These are phyloP conservation scores for Solanum hybrid DNA, from an alignment of 305 asterid species.

Conservation along the genomic window DNA sequence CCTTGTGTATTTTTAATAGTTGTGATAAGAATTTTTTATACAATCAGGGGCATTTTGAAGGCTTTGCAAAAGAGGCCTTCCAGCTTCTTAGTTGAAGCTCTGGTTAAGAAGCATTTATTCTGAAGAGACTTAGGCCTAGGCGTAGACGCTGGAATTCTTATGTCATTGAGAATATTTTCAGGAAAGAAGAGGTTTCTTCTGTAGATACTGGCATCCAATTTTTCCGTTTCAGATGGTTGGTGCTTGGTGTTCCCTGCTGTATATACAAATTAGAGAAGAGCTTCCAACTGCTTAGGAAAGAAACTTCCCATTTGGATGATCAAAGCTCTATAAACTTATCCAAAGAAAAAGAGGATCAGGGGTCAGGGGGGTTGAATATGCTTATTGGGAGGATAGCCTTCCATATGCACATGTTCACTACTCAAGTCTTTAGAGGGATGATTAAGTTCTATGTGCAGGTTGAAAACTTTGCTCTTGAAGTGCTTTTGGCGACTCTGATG, in stretches of 20 bases:
- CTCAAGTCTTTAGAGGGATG: background rate
- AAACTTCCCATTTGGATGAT: background rate
- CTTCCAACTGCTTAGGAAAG: background rate
- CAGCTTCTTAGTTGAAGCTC: background rate
- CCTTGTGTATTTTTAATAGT: background rate
- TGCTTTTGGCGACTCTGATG: conserved; percentile 67
- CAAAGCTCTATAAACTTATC: background rate
- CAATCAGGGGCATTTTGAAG: background rate
- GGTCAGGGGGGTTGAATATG: background rate
- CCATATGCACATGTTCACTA: background rate
- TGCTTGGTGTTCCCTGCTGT: background rate
- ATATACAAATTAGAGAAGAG: background rate
- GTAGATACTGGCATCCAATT: background rate
- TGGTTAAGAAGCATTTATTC: background rate
- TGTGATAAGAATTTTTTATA: background rate
- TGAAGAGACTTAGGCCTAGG: background rate
- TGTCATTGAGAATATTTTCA: background rate
- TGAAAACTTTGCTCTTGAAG: conserved; percentile 80
- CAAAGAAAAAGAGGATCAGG: background rate
- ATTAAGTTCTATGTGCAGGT: conserved; percentile 36
- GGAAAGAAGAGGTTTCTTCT: background rate
- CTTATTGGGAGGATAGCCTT: background rate
- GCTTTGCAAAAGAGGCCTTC: background rate
- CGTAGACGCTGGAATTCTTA: background rate
- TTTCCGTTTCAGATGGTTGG: background rate